phyloP scores from a whole-genome alignment of 2,329 filamentous ascomycete species.

The Metarhizium sp. region DNA sequence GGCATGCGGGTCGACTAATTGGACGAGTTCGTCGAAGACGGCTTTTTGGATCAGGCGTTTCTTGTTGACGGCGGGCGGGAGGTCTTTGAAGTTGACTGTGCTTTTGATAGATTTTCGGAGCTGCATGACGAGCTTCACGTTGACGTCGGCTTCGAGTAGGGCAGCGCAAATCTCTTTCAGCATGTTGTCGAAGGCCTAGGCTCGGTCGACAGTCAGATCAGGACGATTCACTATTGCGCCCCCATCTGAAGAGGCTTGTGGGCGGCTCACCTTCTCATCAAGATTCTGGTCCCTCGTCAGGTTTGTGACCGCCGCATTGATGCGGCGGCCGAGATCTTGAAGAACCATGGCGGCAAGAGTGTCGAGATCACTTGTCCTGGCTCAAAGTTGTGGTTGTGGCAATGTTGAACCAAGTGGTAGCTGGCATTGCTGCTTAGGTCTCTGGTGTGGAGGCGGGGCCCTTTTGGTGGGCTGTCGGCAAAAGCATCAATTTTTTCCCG shows the following conservation, averaged over 20 bases:
- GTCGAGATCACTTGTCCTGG: background rate
- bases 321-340: slow-evolving; percentile 96
- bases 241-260: background rate
- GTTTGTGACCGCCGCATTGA: slow-evolving; percentile 92
- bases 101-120: slow-evolving; percentile 88
- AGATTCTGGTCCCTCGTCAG: slow-evolving; percentile 86
- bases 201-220: background rate
- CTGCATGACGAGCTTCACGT: slow-evolving; percentile 83
- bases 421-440: background rate
- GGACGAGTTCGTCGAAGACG: slow-evolving; percentile 93
- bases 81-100: slow-evolving; percentile 89
- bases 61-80: slow-evolving; percentile 90
- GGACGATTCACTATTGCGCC: background rate
- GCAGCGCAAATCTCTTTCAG: slow-evolving; percentile 96
- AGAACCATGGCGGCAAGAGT: slow-evolving; percentile 65
- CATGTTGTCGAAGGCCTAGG: slow-evolving; percentile 89
- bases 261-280: slow-evolving; percentile 71
- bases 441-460: slow-evolving; percentile 4
- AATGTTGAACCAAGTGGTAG: slow-evolving; percentile 4
- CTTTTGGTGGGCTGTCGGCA: background rate
- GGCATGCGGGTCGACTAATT: slow-evolving; percentile 89
- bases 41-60: slow-evolving; percentile 96
- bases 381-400: background rate
- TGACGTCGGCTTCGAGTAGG: slow-evolving; percentile 93
- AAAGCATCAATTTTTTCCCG: slow-evolving; percentile 8